These are phyloP conservation scores for Aegilops tauschii DNA, from an alignment of 176 grass and related monocot genomes.

Conservation along the genomic window DNA sequence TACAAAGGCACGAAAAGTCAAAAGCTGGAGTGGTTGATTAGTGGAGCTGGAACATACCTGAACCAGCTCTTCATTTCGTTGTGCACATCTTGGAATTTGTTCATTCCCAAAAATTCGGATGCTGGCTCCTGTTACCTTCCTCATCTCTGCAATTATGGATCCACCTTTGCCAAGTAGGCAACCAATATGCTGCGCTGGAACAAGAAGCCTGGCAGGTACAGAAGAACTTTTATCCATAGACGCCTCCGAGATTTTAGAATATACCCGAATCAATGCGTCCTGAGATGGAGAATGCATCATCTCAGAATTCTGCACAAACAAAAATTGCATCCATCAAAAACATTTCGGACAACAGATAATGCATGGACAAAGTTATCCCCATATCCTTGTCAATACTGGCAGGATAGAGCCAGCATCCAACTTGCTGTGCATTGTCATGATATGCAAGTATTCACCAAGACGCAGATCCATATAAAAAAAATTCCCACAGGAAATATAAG, in stretches of 20 bases:
- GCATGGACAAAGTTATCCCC: neutral
- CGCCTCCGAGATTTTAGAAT: conserved; percentile 62
- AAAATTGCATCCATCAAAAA: conserved; percentile 27
- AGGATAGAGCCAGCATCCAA: neutral
- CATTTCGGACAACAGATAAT: neutral
- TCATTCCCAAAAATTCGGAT: conserved; percentile 72
- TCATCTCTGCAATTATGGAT: conserved; percentile 76
- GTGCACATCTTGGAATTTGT: conserved; percentile 71
- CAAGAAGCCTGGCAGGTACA: conserved; percentile 72
- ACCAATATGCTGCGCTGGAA: conserved; percentile 75
- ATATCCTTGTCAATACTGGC: neutral
- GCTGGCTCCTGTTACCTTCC: conserved; percentile 68
- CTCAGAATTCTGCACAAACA: conserved; percentile 64
- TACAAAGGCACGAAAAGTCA: neutral
- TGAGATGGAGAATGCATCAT: conserved; percentile 76
- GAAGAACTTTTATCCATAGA: conserved; percentile 62
- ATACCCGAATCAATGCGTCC: conserved; percentile 61
- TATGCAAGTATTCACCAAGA: conserved; percentile 5
- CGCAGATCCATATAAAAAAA: neutral
- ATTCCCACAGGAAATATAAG: neutral
- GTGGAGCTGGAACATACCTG: conserved; percentile 49
- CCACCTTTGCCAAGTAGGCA: conserved; percentile 79
- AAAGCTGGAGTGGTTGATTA: neutral
- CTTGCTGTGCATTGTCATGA: neutral
- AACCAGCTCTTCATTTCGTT: conserved; percentile 74